phyloP scores from a whole-genome alignment of 169 alveolate species.

The Fabrea salina region DNA sequence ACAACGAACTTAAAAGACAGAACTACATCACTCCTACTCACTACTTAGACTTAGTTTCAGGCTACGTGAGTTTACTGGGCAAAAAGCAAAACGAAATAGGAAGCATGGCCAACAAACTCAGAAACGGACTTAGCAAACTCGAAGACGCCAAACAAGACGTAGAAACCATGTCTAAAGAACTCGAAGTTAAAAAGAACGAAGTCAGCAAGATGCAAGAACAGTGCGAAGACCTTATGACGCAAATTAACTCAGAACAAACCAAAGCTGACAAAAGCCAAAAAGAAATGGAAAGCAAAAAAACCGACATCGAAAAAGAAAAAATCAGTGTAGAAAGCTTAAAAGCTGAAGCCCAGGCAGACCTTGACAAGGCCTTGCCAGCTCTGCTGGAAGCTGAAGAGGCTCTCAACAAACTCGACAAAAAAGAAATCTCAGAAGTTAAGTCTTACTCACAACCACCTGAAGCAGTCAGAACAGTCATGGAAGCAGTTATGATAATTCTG shows the following conservation, averaged over 20 bases:
- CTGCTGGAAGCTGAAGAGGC: slow-evolving; percentile 94
- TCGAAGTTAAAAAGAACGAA: slow-evolving; percentile 85
- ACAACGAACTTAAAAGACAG: slow-evolving; percentile 82
- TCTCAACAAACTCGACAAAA: slow-evolving; percentile 93
- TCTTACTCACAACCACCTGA: slow-evolving; percentile 62
- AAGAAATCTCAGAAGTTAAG: slow-evolving; percentile 91
- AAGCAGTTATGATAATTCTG: slow-evolving; percentile 92
- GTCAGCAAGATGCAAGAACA: slow-evolving; percentile 87
- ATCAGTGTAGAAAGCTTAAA: slow-evolving; percentile 90
- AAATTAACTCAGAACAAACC: slow-evolving; percentile 78
- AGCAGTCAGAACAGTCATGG: slow-evolving; percentile 90
- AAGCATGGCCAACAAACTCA: slow-evolving; percentile 81
- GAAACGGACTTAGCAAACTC: slow-evolving; percentile 89
- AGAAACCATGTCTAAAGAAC: slow-evolving; percentile 84
- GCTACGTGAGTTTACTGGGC: slow-evolving; percentile 80
- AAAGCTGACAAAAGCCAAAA: slow-evolving; percentile 88
- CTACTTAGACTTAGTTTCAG: slow-evolving; percentile 90
- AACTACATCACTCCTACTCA: slow-evolving; percentile 94
- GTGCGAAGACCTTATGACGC: slow-evolving; percentile 87
- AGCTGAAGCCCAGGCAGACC: slow-evolving; percentile 94
- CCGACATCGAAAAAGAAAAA: slow-evolving; percentile 90
- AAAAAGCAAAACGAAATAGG: slow-evolving; percentile 86
- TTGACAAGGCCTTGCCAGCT: slow-evolving; percentile 95
- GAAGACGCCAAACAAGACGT: slow-evolving; percentile 89
- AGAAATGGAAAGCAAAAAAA: slow-evolving; percentile 90